Evolutionary conservation across 306 rosid genomes (phyloP).

Genomic region (Rosa chinensis): DNA sequence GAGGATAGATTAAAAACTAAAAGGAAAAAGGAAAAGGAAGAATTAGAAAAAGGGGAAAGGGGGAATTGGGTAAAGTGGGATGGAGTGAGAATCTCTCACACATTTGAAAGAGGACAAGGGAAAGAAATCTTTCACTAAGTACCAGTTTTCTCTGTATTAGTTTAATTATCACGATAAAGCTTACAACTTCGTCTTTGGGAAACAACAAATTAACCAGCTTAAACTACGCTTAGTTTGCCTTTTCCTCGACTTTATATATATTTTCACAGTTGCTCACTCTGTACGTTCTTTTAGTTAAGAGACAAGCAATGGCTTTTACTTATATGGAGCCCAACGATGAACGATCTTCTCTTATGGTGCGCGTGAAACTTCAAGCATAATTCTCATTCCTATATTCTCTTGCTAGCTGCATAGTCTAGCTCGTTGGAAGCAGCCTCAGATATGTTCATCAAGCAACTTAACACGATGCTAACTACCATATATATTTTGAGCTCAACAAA

Average conservation of each 20-base stretch:
- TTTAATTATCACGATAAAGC: slow-evolving; percentile 58
- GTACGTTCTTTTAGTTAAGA: slow-evolving; percentile 35
- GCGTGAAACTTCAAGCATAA: slow-evolving; percentile 5
- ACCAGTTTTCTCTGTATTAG: slow-evolving; percentile 38
- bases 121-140: slow-evolving; percentile 58
- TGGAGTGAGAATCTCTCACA: slow-evolving; percentile 53
- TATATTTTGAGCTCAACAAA: neutral
- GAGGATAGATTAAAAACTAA: neutral
- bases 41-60: slow-evolving; percentile 6
- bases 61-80: neutral
- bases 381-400: neutral
- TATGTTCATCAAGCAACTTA: neutral
- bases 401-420: neutral
- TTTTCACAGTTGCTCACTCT: slow-evolving; percentile 31
- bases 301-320: slow-evolving; percentile 51
- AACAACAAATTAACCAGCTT: slow-evolving; percentile 54
- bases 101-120: slow-evolving; percentile 73
- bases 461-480: neutral
- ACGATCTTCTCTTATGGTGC: slow-evolving; percentile 1
- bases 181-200: slow-evolving; percentile 61
- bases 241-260: slow-evolving; percentile 4
- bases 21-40: neutral
- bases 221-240: slow-evolving; percentile 47
- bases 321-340: slow-evolving; percentile 24
- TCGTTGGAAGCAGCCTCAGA: neutral